These are phyloP conservation scores for Taphrina betulina DNA, from an alignment of 1,139 yeast species.

Conservation along the genomic window DNA sequence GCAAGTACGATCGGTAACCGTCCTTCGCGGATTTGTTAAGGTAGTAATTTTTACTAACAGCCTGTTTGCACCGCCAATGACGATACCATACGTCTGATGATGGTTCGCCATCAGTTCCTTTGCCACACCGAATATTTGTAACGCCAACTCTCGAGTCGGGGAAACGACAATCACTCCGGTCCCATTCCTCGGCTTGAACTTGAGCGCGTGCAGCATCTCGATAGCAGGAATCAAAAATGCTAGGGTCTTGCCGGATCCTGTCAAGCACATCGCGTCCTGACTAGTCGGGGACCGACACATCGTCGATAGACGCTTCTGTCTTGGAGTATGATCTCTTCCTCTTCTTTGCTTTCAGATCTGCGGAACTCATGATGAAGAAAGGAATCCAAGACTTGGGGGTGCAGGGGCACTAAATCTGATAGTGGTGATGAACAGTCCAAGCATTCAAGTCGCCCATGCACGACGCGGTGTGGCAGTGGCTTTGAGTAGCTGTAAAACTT, in stretches of 20 bases:
- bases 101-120: conserved; percentile 88
- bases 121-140: conserved; percentile 96
- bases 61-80: conserved; percentile 97
- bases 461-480: too few relatives aligned
- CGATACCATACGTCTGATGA: conserved; percentile 91
- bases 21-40: conserved; percentile 94
- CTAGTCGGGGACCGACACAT: conserved; percentile 9
- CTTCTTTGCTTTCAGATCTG: conserved; percentile 13
- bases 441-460: too few relatives aligned
- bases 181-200: conserved; percentile 89
- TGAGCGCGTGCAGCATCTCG: conserved; percentile 81
- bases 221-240: conserved; percentile 95
- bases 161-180: conserved; percentile 85
- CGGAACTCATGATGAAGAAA: not conserved
- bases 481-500: too few relatives aligned
- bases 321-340: conserved; percentile 18
- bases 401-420: too few relatives aligned
- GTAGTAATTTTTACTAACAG: conserved; percentile 87
- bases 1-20: conserved; percentile 92
- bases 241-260: conserved; percentile 96
- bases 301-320: not conserved
- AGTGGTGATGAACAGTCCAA: too few relatives aligned
- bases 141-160: conserved; percentile 88
- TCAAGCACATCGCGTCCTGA: conserved; percentile 87
- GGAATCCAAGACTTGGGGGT: not conserved